Conservation (phyloP, 83 land plant genomes). For the Diphasiastrum complanatum region DNA sequence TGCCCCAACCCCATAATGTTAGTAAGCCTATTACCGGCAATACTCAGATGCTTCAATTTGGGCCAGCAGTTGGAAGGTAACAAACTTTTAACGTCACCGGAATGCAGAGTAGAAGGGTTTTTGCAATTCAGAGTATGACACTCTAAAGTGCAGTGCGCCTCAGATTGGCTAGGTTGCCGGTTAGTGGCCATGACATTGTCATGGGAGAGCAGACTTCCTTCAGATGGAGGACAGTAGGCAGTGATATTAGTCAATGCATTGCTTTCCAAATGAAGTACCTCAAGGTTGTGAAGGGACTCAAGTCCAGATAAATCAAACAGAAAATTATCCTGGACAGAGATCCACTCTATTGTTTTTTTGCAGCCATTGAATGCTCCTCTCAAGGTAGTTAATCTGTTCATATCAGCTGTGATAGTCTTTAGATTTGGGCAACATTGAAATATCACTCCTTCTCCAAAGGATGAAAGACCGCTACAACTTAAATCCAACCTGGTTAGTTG, state of each 20-base stretch:
- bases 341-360: conserved; percentile 25
- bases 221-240: too few relatives aligned
- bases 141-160: not conserved
- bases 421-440: conserved; percentile 23
- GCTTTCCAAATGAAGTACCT: conserved; percentile 25
- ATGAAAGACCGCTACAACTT: conserved; percentile 20
- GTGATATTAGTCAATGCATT: too few relatives aligned
- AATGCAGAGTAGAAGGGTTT: not conserved
- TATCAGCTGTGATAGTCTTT: conserved; percentile 17
- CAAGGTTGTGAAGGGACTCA: conserved; percentile 19
- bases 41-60: conserved; percentile 18
- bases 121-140: not conserved
- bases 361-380: conserved; percentile 27
- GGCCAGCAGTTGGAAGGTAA: conserved; percentile 19
- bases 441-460: conserved; percentile 23
- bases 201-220: not conserved
- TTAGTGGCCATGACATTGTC: not conserved
- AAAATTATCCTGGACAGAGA: conserved; percentile 25
- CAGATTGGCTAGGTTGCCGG: not conserved
- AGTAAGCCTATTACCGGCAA: conserved; percentile 22
- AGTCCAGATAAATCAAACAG: conserved; percentile 25
- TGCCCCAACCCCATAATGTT: conserved; percentile 13
- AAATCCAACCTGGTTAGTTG: conserved; percentile 10
- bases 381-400: conserved; percentile 24
- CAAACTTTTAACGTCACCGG: not conserved